Conservation (phyloP, 768 basidiomycete species). For the Lactarius hatsudake region DNA sequence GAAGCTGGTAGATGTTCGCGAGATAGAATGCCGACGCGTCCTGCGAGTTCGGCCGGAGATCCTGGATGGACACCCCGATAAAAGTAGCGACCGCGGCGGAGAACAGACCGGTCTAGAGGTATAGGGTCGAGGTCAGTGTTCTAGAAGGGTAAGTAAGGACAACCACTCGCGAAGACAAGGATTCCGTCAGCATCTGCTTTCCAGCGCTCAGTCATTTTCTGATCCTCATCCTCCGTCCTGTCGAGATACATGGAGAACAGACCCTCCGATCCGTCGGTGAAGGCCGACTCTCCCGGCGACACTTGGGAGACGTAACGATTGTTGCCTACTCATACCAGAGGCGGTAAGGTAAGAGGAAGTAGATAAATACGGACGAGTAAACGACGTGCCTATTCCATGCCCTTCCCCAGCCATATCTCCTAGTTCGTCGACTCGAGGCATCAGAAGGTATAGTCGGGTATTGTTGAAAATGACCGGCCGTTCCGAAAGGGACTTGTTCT, state of each 20-base stretch:
- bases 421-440: neutral
- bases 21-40: neutral
- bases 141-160: neutral
- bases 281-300: neutral
- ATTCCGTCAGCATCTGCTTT: constrained; percentile 14
- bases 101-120: constrained; percentile 12
- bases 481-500: too few relatives aligned
- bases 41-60: constrained; percentile 3
- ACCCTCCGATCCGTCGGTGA: constrained; percentile 1
- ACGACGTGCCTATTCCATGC: neutral
- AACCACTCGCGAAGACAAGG: constrained; percentile 13
- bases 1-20: constrained; percentile 8
- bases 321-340: neutral
- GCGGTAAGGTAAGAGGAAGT: neutral
- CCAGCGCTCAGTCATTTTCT: constrained; percentile 9
- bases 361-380: neutral
- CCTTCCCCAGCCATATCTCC: neutral
- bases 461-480: too few relatives aligned
- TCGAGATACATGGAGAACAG: constrained; percentile 18
- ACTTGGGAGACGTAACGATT: neutral
- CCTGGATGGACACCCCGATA: constrained; percentile 5
- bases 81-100: constrained; percentile 7
- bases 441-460: neutral
- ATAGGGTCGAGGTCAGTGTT: neutral
- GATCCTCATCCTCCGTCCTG: neutral